Conservation (phyloP, 192 early-diverging fungal genomes). For the Dissophora ornata region DNA sequence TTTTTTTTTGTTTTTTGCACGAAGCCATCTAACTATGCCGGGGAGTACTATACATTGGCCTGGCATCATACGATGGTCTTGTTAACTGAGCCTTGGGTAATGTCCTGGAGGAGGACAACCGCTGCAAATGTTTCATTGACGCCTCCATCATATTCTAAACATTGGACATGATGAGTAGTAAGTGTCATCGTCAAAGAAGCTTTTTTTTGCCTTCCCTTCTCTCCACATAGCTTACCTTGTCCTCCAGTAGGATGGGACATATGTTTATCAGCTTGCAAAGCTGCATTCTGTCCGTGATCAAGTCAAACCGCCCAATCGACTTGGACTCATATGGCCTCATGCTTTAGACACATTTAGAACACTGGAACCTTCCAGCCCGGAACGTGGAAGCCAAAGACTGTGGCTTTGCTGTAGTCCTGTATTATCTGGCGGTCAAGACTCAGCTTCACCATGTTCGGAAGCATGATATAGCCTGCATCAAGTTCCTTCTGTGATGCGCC, state of each 20-base stretch:
- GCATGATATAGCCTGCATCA: slow-evolving; percentile 38
- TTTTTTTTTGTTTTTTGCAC: too few relatives aligned
- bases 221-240: slow-evolving; percentile 19
- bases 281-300: slow-evolving; percentile 35
- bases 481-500: slow-evolving; percentile 25
- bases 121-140: slow-evolving; percentile 28
- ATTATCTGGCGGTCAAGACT: slow-evolving; percentile 27
- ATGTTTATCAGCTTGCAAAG: slow-evolving; percentile 41
- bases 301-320: slow-evolving; percentile 31
- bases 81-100: slow-evolving; percentile 14
- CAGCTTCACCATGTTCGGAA: slow-evolving; percentile 35
- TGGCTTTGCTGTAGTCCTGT: slow-evolving; percentile 25
- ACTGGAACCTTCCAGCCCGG: slow-evolving; percentile 26
- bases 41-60: slow-evolving; percentile 30
- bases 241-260: slow-evolving; percentile 27
- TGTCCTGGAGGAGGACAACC: slow-evolving; percentile 19
- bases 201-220: neutral
- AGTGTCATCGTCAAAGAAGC: too few relatives aligned
- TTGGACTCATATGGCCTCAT: slow-evolving; percentile 32
- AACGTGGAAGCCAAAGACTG: slow-evolving; percentile 19
- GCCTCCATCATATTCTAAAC: slow-evolving; percentile 19
- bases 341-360: slow-evolving; percentile 24
- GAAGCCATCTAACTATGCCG: too few relatives aligned
- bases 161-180: neutral
- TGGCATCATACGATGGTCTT: slow-evolving; percentile 35